Percentiles rank a stretch among this genome's conserved stretches.
Conservation (phyloP, 1,284 basidiomycete species). For the Uromyces viciae-fabae region DNA sequence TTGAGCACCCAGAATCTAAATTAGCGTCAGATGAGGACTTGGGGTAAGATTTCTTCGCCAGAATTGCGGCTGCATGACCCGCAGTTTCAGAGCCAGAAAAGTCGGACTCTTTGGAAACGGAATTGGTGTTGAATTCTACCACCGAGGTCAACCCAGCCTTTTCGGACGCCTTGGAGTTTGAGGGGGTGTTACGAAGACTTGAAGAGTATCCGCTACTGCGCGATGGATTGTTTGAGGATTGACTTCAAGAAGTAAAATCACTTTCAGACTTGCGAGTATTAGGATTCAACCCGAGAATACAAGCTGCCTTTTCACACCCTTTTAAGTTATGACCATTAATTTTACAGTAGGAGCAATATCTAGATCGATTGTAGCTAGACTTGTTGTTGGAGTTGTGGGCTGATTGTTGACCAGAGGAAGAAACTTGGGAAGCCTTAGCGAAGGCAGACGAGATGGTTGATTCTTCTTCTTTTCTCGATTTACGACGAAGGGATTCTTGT, state of each 20-base stretch:
- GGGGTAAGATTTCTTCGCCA: not conserved
- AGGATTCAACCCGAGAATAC: not conserved
- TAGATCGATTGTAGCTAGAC: not conserved
- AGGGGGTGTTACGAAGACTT: not conserved
- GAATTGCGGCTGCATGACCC: not conserved
- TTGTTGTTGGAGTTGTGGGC: too few relatives aligned
- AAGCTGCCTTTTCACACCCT: not conserved
- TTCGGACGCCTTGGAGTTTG: not conserved
- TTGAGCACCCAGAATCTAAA: not conserved
- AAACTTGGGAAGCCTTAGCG: not conserved
- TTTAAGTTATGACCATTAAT: not conserved
- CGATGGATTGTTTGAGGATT: not conserved
- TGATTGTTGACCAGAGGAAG: too few relatives aligned
- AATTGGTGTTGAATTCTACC: not conserved
- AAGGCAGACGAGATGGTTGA: not conserved
- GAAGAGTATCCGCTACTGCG: not conserved
- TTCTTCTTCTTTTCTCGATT: not conserved
- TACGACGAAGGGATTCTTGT: not conserved
- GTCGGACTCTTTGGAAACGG: not conserved
- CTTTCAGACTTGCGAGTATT: not conserved
- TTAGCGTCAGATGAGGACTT: not conserved
- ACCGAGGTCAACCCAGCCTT: not conserved
- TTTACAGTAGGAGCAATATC: conserved; percentile 1
- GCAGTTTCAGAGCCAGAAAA: not conserved
- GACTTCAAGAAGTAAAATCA: not conserved